Base-by-base conservation (phyloP, 148 eudicot species). In the Polygonum maritimum region DNA sequence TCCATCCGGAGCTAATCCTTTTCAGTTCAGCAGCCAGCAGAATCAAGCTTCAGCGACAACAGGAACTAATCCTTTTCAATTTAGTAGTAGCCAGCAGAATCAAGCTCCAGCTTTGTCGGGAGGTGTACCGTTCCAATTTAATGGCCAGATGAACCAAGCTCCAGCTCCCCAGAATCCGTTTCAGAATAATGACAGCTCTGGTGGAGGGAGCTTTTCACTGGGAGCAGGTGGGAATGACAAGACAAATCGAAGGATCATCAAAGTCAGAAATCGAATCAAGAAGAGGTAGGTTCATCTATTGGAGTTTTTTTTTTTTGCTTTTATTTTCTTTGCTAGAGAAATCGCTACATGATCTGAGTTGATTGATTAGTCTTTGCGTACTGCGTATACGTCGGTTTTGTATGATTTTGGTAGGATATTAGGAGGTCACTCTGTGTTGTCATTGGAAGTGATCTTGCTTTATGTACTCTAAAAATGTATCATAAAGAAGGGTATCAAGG, bases 201-300 rank as follows among this genome's bases (percentile, higher is more conserved):
- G 86, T 60, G 67, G 70, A n/a, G 78, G 87, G 49, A 89, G 93
- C 83, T 94, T 94, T 83, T 94, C 96, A 2, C 79, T 94, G 79
- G 98, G 98, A 39, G 77, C 89, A 31, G 90, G 87, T 44, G 96
- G 87, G 2, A 80, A 49, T 26, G 96, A 90, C 71, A 94, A 90
- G 76, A 74, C 92, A 47, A 77, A 62, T 70, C 87, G 97, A 22
- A 89, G 79, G 80, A 63, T 85, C 15, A 76, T 92, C 2, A 87
- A 62, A 71, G 83, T 82, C 12, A 95, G 81, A 74, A 82, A 48
- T 57, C 78, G 52, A 47, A 22, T 26, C 44, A 60, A 86, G 78
- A 91, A 77, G 85, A 91, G 82, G 83, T 87, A 79, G 82, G 71
- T 3, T 22, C 36, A 26, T 38, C 14, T 10, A 10, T 60, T 16